phyloP scores from a whole-genome alignment of 2,329 filamentous ascomycete genomes.

The Xylariales sp. region DNA sequence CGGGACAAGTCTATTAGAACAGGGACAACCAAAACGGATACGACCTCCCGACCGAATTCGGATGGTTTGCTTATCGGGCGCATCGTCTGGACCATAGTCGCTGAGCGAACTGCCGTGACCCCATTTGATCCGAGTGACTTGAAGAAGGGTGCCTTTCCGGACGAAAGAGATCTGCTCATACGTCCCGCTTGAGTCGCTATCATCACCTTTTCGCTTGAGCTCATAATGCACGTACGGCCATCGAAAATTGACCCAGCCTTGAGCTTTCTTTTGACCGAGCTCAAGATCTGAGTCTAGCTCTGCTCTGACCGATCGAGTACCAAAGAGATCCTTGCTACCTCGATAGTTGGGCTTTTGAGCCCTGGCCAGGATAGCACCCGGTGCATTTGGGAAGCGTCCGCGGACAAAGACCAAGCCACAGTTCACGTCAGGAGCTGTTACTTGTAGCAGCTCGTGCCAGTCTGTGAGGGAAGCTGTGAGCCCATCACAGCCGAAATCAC shows the following conservation, averaged over 20 bases:
- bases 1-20: neutral
- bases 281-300: neutral
- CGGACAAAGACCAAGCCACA: slow-evolving; percentile 2
- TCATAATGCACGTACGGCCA: slow-evolving; percentile 2
- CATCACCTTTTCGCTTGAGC: neutral
- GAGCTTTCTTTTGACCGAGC: neutral
- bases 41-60: neutral
- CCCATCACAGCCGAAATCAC: slow-evolving; percentile 1
- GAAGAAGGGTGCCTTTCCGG: neutral
- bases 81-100: neutral
- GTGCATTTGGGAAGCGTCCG: neutral
- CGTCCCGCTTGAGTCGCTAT: neutral
- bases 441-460: neutral
- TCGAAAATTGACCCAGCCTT: slow-evolving; percentile 2
- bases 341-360: neutral
- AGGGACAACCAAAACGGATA: slow-evolving; percentile 3
- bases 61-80: neutral
- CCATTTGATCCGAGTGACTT: neutral
- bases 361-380: neutral
- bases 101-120: neutral
- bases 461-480: slow-evolving; percentile 1
- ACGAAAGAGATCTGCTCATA: neutral
- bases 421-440: neutral
- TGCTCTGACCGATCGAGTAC: neutral
- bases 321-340: neutral